phyloP scores from a whole-genome alignment of 106 monocot genomes.

The Apostasia shenzhenica region DNA sequence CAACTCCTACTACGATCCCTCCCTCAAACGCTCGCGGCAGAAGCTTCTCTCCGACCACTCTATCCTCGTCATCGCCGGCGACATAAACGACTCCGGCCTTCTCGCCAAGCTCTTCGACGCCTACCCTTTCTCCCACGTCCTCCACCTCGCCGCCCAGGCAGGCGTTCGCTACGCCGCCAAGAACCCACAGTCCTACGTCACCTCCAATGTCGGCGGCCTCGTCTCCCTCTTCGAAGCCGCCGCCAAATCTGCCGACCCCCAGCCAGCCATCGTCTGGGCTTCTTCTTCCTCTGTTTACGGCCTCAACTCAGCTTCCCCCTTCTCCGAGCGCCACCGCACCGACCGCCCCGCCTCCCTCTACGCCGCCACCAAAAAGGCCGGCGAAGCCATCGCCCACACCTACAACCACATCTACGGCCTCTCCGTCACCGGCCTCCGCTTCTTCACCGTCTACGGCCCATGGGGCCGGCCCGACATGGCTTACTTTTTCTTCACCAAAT shows the following conservation, averaged over 20 bases:
- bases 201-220: slow-evolving; percentile 39
- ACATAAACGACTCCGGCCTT: slow-evolving; percentile 25
- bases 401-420: slow-evolving; percentile 95
- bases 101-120: slow-evolving; percentile 20
- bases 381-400: slow-evolving; percentile 54
- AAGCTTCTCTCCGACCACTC: slow-evolving; percentile 9
- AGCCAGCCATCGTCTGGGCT: slow-evolving; percentile 40
- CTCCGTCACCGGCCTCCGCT: slow-evolving; percentile 71
- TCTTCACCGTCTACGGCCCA: slow-evolving; percentile 83
- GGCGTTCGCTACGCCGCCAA: slow-evolving; percentile 29
- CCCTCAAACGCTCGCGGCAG: slow-evolving; percentile 44
- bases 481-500: slow-evolving; percentile 56
- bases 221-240: slow-evolving; percentile 28
- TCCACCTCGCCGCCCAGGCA: slow-evolving; percentile 14
- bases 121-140: slow-evolving; percentile 31
- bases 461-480: slow-evolving; percentile 89
- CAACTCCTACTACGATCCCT: slow-evolving; percentile 52
- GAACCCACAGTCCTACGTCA: slow-evolving; percentile 32
- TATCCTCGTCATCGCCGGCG: slow-evolving; percentile 18
- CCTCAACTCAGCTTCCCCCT: slow-evolving; percentile 13
- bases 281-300: slow-evolving; percentile 24
- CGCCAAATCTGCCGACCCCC: slow-evolving; percentile 24
- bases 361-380: slow-evolving; percentile 73
- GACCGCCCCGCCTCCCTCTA: slow-evolving; percentile 64
- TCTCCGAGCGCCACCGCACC: slow-evolving; percentile 51